Conservation (phyloP, 2,329 filamentous ascomycete genomes). For the Sphaerulina vaccinii region DNA sequence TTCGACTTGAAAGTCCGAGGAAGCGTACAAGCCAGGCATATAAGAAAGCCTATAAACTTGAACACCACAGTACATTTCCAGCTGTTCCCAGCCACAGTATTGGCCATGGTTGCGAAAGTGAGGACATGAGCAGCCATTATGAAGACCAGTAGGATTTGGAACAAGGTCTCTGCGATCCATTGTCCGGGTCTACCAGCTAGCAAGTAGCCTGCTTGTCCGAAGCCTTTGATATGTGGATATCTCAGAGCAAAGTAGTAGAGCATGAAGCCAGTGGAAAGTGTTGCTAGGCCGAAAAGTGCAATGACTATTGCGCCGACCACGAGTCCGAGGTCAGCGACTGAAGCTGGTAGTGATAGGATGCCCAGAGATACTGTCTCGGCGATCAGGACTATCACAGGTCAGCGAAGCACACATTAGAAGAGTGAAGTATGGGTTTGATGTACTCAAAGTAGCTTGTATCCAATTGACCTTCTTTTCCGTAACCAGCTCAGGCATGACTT, state of each 20-base stretch:
- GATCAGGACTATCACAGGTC: slow-evolving; percentile 43
- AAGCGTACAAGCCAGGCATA: slow-evolving; percentile 60
- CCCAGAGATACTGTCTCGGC: slow-evolving; percentile 61
- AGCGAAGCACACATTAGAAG: too few species aligned
- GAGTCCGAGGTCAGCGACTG: slow-evolving; percentile 51
- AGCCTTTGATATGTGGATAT: slow-evolving; percentile 61
- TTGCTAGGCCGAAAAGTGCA: slow-evolving; percentile 52
- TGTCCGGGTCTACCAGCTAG: slow-evolving; percentile 61
- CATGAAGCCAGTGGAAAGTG: slow-evolving; percentile 61
- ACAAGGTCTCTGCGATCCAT: slow-evolving; percentile 55
- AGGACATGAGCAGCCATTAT: slow-evolving; percentile 69
- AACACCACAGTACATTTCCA: slow-evolving; percentile 61
- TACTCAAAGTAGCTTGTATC: slow-evolving; percentile 11
- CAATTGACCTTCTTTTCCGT: slow-evolving; percentile 12
- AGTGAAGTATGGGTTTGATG: not conserved
- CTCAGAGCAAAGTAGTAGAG: slow-evolving; percentile 58
- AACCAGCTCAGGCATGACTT: slow-evolving; percentile 5
- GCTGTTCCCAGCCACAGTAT: slow-evolving; percentile 59
- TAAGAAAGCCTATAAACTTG: slow-evolving; percentile 57
- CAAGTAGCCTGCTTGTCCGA: slow-evolving; percentile 66
- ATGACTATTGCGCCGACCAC: slow-evolving; percentile 53
- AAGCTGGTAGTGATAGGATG: slow-evolving; percentile 55
- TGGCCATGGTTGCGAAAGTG: slow-evolving; percentile 68
- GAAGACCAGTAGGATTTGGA: slow-evolving; percentile 14
- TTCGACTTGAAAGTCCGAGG: slow-evolving; percentile 64